phyloP scores from a whole-genome alignment of 176 grass and related monocot genomes.

The Saccharum officinarum region DNA sequence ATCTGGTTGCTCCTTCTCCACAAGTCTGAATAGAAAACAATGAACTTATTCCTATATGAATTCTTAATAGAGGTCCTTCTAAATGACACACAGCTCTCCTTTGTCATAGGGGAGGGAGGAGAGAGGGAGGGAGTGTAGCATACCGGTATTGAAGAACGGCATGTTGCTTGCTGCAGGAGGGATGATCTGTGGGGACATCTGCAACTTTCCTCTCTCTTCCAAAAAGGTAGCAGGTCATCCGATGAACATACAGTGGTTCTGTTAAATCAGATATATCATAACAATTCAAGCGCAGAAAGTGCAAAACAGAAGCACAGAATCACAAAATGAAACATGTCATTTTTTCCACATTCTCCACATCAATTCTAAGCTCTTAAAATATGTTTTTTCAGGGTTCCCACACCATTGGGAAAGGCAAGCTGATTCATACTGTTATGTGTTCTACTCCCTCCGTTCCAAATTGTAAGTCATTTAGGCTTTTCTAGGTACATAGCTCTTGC shows the following conservation, averaged over 20 bases:
- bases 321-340: slow-evolving; percentile 12
- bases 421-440: neutral
- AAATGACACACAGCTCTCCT: neutral
- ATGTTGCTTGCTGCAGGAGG: slow-evolving; percentile 98
- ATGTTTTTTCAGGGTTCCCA: neutral
- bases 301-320: neutral
- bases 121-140: neutral
- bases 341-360: slow-evolving; percentile 9
- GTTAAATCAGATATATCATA: slow-evolving; percentile 36
- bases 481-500: neutral
- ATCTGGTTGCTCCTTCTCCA: slow-evolving; percentile 92
- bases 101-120: neutral
- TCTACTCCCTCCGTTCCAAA: neutral
- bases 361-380: neutral
- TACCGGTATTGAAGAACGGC: slow-evolving; percentile 58
- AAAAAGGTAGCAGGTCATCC: slow-evolving; percentile 88
- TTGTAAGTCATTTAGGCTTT: neutral
- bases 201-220: slow-evolving; percentile 97
- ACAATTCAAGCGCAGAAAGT: neutral
- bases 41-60: slow-evolving; percentile 28
- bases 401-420: neutral
- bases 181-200: slow-evolving; percentile 92
- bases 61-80: slow-evolving; percentile 1
- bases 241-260: slow-evolving; percentile 95
- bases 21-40: slow-evolving; percentile 53